Evolutionary conservation across 345 rosid genomes (phyloP), one percentile per base, ranked within the genome.

Genomic region (Rhizophora mangle): DNA sequence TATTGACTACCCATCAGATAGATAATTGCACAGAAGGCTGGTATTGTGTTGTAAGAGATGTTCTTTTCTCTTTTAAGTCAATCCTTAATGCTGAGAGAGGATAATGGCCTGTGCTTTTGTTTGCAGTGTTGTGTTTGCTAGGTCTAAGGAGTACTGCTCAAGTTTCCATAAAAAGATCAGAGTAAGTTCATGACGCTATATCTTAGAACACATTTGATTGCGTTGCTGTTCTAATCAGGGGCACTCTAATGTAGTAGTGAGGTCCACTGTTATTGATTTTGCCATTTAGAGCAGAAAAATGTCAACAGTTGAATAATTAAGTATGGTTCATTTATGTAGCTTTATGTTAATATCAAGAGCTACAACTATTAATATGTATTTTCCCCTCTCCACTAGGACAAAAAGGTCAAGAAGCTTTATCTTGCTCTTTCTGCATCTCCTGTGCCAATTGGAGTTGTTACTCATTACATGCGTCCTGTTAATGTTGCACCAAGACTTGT

Each of bases 21-120:
- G 98, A 91, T 83, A 94, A 94, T 64, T 94, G 98, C 82, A 85
- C 97, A 58, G 98, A 89, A 79, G 98, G 98, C 80, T 94, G 97
- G 97, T 93, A 86, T 62, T 43, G 20, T 64, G 46, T 53, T 69
- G 57, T 61, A 51, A 29, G 19, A 21, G 46, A 31, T 69, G 27
- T 7, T 64, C 32, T 72, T 59, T 0, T 30, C 24, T 36, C 43
- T 22, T 1, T 3, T 62, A 20, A 46, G 56, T 81, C 66, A 29
- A 8, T 72, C 65, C 6, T 51, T 24, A 34, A 51, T 66, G 37
- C 36, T 3, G 7, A 39, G 8, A 60, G 18, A 64, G 34, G 68
- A 13, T 37, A 54, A 58, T 54, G 78, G 68, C 66, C 32, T 61
- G 39, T 71, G 29, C 63, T 75, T 43, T 84, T 39, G 49, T 70